A percentile compares a stretch with the other conserved stretches of the same genome.
Conservation (phyloP, 2,329 filamentous ascomycete genomes). For the Daldinia sp. region DNA sequence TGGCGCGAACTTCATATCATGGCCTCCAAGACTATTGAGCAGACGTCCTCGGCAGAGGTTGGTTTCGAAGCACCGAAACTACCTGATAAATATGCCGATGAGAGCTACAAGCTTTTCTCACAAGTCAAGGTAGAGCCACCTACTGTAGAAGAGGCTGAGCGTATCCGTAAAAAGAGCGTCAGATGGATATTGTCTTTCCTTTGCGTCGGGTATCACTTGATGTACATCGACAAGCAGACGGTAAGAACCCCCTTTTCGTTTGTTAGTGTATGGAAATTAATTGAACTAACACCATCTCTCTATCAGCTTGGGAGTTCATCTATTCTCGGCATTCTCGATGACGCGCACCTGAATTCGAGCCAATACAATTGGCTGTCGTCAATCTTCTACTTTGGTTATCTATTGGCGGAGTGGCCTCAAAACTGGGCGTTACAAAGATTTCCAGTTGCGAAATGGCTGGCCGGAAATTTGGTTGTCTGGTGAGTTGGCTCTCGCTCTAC, state of each 20-base stretch:
- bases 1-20: not conserved
- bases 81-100: conserved; percentile 55
- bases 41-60: conserved; percentile 26
- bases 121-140: conserved; percentile 55
- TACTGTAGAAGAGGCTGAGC: conserved; percentile 49
- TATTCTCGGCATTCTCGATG: conserved; percentile 34
- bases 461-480: conserved; percentile 32
- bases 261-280: not conserved
- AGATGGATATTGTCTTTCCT: conserved; percentile 35
- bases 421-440: conserved; percentile 35
- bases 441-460: conserved; percentile 35
- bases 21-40: conserved; percentile 25
- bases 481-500: conserved; percentile 4
- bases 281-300: conserved; percentile 1
- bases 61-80: conserved; percentile 48
- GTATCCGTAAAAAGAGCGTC: conserved; percentile 33
- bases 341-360: conserved; percentile 28
- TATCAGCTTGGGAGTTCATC: conserved; percentile 34
- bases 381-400: conserved; percentile 34
- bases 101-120: conserved; percentile 58
- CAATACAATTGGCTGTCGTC: conserved; percentile 36
- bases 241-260: conserved; percentile 11
- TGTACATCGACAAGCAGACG: conserved; percentile 36
- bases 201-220: conserved; percentile 33
- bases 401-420: conserved; percentile 34